Evolutionary conservation across 345 rosid genomes (phyloP), one percentile per base, ranked within the genome.

Genomic region (Aquilaria yunnanensis): DNA sequence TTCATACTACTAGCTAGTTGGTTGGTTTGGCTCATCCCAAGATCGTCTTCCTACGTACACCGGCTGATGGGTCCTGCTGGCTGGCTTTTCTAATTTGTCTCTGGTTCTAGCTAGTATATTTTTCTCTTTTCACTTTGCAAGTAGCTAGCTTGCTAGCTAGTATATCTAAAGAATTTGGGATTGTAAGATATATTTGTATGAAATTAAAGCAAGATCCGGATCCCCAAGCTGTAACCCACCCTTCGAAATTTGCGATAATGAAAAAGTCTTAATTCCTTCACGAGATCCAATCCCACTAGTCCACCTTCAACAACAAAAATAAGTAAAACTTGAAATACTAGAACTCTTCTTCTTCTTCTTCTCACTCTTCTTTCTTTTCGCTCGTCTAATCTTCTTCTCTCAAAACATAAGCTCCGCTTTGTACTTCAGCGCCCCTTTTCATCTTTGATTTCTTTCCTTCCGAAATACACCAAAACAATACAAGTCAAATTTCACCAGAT

Each of bases 211-310:
- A 72, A 62, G 83, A 81, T 80, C 83, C 78, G 75, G 65, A 67
- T 61, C 56, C 47, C 47, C 31, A 14, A 52, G 8, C 8, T 8
- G 43, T 37, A 70, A 58, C 50, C 66, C 67, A 65, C 47, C 75
- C 75, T 62, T 88, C 75, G 89, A 81, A 73, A 83, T 51, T 55
- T 76, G 78, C 69, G 74, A 83, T 70, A 65, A 61, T 41, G 64
- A 72, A 65, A 16, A 75, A 62, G 72, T 59, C 74, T 37, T 37
- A 37, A 72, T 68, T 51, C 57, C 73, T 74, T 78, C 89, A 76
- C 89, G 85, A 80, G 96, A 85, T 85, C 96, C 92, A 82, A 88
- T 81, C 79, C 77, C 63, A 43, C 45, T 49, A 34, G 31, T 41
- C 14, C 57, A 32, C 3, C 61, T 43, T 52, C 43, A 37, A 37